Evolutionary conservation across 805 yeast species (phyloP).

Genomic region (Candida ascalaphidarum): DNA sequence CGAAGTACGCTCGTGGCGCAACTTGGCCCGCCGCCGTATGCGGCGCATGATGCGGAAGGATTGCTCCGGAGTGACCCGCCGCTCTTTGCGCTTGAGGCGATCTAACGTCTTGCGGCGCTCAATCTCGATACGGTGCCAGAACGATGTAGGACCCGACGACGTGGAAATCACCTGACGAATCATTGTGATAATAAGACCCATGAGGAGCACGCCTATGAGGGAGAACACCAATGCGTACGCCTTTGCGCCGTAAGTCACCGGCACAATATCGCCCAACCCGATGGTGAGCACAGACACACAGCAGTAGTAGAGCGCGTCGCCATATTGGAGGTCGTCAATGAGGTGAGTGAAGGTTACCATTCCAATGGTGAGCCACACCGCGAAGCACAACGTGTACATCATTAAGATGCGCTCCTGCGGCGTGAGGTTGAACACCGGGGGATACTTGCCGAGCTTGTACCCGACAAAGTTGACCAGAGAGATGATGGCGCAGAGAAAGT

Average conservation of each 20-base stretch:
- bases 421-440: slow-evolving; percentile 61
- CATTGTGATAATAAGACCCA: slow-evolving; percentile 69
- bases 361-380: slow-evolving; percentile 68
- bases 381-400: slow-evolving; percentile 56
- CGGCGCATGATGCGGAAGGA: slow-evolving; percentile 50
- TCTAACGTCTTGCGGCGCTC: slow-evolving; percentile 28
- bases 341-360: slow-evolving; percentile 37
- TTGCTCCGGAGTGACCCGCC: slow-evolving; percentile 28
- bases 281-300: slow-evolving; percentile 68
- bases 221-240: slow-evolving; percentile 58
- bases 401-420: slow-evolving; percentile 65
- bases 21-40: slow-evolving; percentile 35
- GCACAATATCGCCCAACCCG: slow-evolving; percentile 72
- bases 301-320: slow-evolving; percentile 65
- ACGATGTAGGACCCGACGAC: slow-evolving; percentile 54
- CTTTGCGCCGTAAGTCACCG: slow-evolving; percentile 43
- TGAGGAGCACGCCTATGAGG: slow-evolving; percentile 57
- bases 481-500: slow-evolving; percentile 46
- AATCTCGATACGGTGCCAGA: slow-evolving; percentile 57
- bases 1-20: slow-evolving; percentile 29
- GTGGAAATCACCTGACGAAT: slow-evolving; percentile 56
- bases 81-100: slow-evolving; percentile 7
- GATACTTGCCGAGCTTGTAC: slow-evolving; percentile 48
- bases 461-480: slow-evolving; percentile 57
- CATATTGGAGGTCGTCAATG: slow-evolving; percentile 33